phyloP scores from a whole-genome alignment of 2,329 filamentous ascomycete genomes.

The Rhinocladiella similis region DNA sequence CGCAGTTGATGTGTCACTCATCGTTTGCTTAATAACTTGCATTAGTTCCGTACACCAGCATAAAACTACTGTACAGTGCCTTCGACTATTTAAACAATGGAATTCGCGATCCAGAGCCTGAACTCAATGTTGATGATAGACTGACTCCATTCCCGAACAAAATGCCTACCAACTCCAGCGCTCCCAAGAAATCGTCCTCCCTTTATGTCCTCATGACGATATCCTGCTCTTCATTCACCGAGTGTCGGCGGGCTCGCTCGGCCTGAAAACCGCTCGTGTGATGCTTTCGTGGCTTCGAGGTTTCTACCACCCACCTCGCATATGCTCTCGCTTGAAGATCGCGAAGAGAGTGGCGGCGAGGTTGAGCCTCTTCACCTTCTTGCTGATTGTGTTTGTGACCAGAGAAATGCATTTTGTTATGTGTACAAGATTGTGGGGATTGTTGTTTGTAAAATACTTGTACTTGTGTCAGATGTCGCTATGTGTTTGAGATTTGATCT shows the following conservation, averaged over 20 bases:
- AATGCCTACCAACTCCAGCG: not conserved
- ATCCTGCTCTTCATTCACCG: constrained; percentile 2
- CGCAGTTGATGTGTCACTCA: too few relatives aligned
- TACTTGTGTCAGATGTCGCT: not conserved
- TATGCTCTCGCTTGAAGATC: constrained; percentile 17
- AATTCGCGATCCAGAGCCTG: too few relatives aligned
- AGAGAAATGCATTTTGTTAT: constrained; percentile 10
- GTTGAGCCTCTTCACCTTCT: constrained; percentile 1
- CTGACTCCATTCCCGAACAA: too few relatives aligned
- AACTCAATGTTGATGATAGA: too few relatives aligned
- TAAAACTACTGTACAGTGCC: too few relatives aligned
- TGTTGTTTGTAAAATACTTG: not conserved
- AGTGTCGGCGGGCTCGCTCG: constrained; percentile 10
- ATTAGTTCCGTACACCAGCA: too few relatives aligned
- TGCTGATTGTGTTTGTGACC: constrained; percentile 5
- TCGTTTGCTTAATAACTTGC: too few relatives aligned
- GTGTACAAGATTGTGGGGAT: not conserved
- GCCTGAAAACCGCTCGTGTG: constrained; percentile 5
- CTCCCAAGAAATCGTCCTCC: not conserved
- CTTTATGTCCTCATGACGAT: not conserved
- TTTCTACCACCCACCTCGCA: constrained; percentile 8
- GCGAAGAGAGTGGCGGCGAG: constrained; percentile 10
- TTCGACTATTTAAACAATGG: too few relatives aligned
- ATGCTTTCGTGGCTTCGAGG: not conserved
- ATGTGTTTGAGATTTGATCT: not conserved